Evolutionary conservation across 257 asterid species (phyloP), one percentile per base, ranked within the genome.

Genomic region (Thymus quinquecostatus): DNA sequence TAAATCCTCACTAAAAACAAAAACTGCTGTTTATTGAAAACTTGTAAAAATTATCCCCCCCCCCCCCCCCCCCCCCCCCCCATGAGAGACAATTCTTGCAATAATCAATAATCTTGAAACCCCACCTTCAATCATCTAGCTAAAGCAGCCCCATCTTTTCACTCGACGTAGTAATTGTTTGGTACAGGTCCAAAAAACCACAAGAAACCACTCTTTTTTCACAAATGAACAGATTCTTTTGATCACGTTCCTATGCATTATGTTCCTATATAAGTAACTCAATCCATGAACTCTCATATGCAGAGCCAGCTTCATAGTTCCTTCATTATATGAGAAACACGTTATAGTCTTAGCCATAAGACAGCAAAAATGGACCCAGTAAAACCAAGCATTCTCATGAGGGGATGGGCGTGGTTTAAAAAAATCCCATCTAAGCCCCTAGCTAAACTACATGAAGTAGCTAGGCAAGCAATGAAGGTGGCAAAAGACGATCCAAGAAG

Each of bases 401-500:
- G 70, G 61, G 69, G 75, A 58, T 69, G 80, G 76, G 44, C 49
- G 71, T 67, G 86, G 83, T 30, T 84, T 34, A 85, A 71, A 74
- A 76, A 58, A 8, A 43, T 83, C 47, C 3, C 48, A 34, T 28
- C 72, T 48, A 79, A 56, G 30, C 11, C 73, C 29, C 49, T 80
- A 45, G 56, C 60, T 38, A 82, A 82, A 70, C 44, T 82, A 28
- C 71, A 71, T 36, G 88, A 70, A 47, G 71, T 84, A 74, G 77
- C 77, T 32, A 71, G 67, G 61, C 82, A 71, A 55, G 63, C 81
- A 11, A 80, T 29, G 70, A 69, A 80, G 64, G 60, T 80, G 10
- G 92, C 79, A 7, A 75, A 75, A 66, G 97, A 88, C 13, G 97
- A 90, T 61, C 92, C 96, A 1, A 84, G 97, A 82, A 88, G 83